Evolutionary conservation across 176 grass and related monocot species (phyloP).

Genomic region (Musa beccarii): DNA sequence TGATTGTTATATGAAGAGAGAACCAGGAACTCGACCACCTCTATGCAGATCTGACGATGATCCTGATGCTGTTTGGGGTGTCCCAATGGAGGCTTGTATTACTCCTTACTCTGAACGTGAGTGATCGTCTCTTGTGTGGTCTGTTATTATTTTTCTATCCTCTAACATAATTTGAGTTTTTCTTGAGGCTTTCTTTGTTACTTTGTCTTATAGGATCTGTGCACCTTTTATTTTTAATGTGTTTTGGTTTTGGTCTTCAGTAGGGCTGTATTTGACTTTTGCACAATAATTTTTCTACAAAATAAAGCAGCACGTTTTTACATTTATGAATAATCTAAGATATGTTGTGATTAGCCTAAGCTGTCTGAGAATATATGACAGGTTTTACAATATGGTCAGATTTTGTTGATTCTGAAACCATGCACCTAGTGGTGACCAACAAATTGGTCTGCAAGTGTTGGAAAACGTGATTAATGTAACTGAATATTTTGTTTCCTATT

Average conservation of each 20-base stretch:
- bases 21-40: slow-evolving; percentile 8
- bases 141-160: not conserved
- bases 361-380: too few relatives aligned
- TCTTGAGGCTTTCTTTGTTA: not conserved
- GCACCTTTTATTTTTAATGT: too few relatives aligned
- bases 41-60: slow-evolving; percentile 2
- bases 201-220: not conserved
- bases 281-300: not conserved
- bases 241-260: too few relatives aligned
- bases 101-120: slow-evolving; percentile 7
- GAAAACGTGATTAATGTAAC: not conserved
- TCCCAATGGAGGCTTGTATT: slow-evolving; percentile 2
- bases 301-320: not conserved
- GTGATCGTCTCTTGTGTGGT: not conserved
- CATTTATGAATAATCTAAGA: not conserved
- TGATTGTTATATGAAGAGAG: slow-evolving; percentile 2
- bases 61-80: slow-evolving; percentile 11
- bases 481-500: not conserved
- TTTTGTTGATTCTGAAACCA: too few relatives aligned
- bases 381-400: too few relatives aligned
- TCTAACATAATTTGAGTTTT: not conserved
- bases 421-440: too few relatives aligned
- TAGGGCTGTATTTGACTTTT: too few relatives aligned
- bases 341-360: not conserved
- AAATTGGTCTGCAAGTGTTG: not conserved